Percentiles rank a stretch among this genome's conserved stretches.
These are phyloP conservation scores for Fusarium xylarioides DNA, from an alignment of 2,329 filamentous ascomycete species.

Conservation along the genomic window DNA sequence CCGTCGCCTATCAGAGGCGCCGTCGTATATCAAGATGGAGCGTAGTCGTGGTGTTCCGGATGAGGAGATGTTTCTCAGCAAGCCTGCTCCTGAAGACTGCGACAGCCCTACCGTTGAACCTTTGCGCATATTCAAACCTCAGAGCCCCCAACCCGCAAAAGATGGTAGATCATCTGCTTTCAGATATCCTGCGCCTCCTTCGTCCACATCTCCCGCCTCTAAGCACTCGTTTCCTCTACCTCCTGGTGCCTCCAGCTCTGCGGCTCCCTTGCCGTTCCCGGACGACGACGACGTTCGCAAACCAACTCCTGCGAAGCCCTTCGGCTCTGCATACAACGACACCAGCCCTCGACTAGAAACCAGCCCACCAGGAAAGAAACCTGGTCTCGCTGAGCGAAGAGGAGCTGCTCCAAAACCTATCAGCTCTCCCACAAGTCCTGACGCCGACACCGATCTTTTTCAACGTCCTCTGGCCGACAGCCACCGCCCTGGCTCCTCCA, in stretches of 20 bases:
- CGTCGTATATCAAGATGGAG: conserved; percentile 53
- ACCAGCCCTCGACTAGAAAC: conserved; percentile 64
- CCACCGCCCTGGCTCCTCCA: conserved; percentile 52
- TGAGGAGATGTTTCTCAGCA: conserved; percentile 83
- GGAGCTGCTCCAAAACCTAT: conserved; percentile 84
- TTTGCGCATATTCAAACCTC: conserved; percentile 83
- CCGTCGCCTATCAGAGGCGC: conserved; percentile 7
- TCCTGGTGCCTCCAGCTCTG: conserved; percentile 75
- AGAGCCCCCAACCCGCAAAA: conserved; percentile 66
- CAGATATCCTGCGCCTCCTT: conserved; percentile 61
- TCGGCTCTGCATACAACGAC: conserved; percentile 59
- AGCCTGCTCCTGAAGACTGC: conserved; percentile 59
- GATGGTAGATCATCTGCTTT: conserved; percentile 52
- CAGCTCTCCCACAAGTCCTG: conserved; percentile 82
- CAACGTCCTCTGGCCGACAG: conserved; percentile 67
- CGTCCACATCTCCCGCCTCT: conserved; percentile 51
- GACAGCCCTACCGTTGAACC: conserved; percentile 85
- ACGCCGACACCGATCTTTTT: conserved; percentile 81
- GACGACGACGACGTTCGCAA: conserved; percentile 70
- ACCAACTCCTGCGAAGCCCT: conserved; percentile 56
- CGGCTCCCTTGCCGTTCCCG: conserved; percentile 74
- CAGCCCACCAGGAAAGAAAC: conserved; percentile 65
- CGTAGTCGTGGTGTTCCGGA: conserved; percentile 73
- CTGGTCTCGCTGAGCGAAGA: conserved; percentile 80
- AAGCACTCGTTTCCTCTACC: conserved; percentile 71